A percentile compares a stretch with the other conserved stretches of the same genome.
phyloP scores from a whole-genome alignment of 1,284 basidiomycete species.

The Phylloboletellus chloephorus region DNA sequence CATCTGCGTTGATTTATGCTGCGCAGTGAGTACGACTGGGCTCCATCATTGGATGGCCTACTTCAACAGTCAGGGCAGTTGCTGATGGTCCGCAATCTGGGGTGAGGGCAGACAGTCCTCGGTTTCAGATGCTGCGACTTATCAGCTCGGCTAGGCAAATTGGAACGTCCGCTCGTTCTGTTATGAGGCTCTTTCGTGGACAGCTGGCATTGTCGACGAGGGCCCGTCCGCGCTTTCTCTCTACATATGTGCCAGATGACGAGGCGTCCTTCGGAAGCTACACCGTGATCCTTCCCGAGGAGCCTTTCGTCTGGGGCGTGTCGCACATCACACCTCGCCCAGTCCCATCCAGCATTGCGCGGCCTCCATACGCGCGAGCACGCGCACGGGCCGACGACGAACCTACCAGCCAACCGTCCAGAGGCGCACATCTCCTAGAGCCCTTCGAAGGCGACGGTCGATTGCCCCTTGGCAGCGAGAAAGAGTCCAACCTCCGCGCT shows the following conservation, averaged over 20 bases:
- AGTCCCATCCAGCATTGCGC: slow-evolving; percentile 56
- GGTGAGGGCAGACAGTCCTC: too few species aligned
- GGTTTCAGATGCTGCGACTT: too few species aligned
- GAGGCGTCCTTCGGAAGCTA: slow-evolving; percentile 48
- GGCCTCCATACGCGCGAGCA: slow-evolving; percentile 52
- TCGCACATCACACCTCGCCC: slow-evolving; percentile 51
- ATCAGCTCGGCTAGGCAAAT: too few species aligned
- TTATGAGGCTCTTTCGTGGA: too few species aligned
- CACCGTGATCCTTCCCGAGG: slow-evolving; percentile 59
- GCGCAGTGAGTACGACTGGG: too few species aligned
- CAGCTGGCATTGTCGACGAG: too few species aligned
- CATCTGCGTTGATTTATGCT: too few species aligned
- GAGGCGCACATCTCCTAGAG: slow-evolving; percentile 26
- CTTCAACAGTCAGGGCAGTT: too few species aligned
- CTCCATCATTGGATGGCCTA: too few species aligned
- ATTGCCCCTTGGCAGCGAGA: slow-evolving; percentile 52
- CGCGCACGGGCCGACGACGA: slow-evolving; percentile 7
- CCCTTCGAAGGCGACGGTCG: slow-evolving; percentile 34
- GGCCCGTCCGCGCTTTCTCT: slow-evolving; percentile 10
- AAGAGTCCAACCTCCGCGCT: slow-evolving; percentile 51
- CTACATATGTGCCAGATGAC: slow-evolving; percentile 8
- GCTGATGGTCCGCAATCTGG: too few species aligned
- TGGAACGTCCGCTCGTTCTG: too few species aligned
- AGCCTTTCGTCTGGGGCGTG: slow-evolving; percentile 61
- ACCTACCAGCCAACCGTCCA: slow-evolving; percentile 1